Evolutionary conservation across 495 filamentous ascomycete genomes (phyloP), one percentile per base, ranked within the genome.

Genomic region (Eremomyces bilateralis): DNA sequence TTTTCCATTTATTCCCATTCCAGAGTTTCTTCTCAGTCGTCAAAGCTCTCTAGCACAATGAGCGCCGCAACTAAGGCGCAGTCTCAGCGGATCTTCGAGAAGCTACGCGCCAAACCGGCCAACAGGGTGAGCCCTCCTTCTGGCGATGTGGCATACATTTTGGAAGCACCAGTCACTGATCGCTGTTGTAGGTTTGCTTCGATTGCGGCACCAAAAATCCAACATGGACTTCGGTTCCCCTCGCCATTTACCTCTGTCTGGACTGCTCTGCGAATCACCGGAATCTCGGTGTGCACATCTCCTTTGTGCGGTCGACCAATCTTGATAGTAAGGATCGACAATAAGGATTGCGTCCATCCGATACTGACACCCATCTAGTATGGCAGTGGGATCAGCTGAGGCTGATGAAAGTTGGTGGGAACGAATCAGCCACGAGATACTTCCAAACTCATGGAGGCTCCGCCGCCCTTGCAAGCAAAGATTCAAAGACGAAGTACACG

Each of bases 301-400:
- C 85, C 50, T 95, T 95, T 68, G 90, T 97, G 44, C 74, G 88
- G 43, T 93, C 83, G 37, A 95, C 88, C 36, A 92, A 91, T 52
- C 79, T 97, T 51, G 88, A 97, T 56, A 80, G 88, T 97, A 80
- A 49, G 84, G 57, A 8, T 32, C 1, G 13, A 10, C 27, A 12
- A 15, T 20, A 19, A 17, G 39, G 21, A 15, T 3, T 16, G 19
- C 1, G 29, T 13, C 11, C 21, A 39, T n/a, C 17, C 25, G 25
- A 22, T 29, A 46, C 54, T 17, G 31, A 51, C 35, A 18, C 18
- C 2, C 10, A n/a, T 34, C 33, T 48, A 97, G 88, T 90, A 61
- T 97, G 90, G 90, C 80, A 92, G 76, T 95, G 88, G 85, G 84
- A 94, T 49, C 84, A 95, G 50, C 69, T 97, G 21, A 77, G 88